Conservation (phyloP, 345 rosid species). For the Trapa bicornis region DNA sequence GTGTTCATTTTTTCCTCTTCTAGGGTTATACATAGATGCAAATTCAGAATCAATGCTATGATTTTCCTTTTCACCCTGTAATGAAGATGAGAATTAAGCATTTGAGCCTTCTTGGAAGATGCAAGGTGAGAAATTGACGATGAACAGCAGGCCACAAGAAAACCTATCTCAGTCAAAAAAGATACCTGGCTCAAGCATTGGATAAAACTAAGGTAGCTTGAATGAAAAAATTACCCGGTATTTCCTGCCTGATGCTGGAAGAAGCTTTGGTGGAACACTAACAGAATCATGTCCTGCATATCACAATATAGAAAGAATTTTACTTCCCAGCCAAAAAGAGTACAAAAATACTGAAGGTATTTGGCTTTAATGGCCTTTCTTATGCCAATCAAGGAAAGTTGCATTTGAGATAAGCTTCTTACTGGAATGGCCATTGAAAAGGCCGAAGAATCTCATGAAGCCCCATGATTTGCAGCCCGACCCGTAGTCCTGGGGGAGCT, state of each 20-base stretch:
- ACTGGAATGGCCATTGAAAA: conserved; percentile 31
- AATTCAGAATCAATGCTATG: neutral
- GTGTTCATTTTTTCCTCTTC: neutral
- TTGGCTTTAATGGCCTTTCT: neutral
- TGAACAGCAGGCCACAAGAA: neutral
- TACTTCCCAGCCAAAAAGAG: neutral
- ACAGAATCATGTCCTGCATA: neutral
- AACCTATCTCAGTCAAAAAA: neutral
- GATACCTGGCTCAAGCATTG: neutral
- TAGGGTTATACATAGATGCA: neutral
- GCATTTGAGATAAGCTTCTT: conserved; percentile 35
- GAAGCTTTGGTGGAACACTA: neutral
- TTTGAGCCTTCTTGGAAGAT: neutral
- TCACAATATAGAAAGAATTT: neutral
- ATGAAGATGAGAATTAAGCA: neutral
- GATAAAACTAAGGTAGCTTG: neutral
- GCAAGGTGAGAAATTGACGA: neutral
- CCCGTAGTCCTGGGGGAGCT: conserved; percentile 40
- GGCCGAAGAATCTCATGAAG: conserved; percentile 35
- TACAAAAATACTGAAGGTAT: neutral
- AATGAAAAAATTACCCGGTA: neutral
- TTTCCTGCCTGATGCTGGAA: conserved; percentile 2
- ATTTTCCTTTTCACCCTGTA: neutral
- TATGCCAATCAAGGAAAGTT: conserved; percentile 10
- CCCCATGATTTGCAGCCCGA: conserved; percentile 54